A percentile compares a stretch with the other conserved stretches of the same genome.
phyloP scores from a whole-genome alignment of 805 yeast genomes.

The fission yeast (Schizosaccharomyces pombe) region DNA sequence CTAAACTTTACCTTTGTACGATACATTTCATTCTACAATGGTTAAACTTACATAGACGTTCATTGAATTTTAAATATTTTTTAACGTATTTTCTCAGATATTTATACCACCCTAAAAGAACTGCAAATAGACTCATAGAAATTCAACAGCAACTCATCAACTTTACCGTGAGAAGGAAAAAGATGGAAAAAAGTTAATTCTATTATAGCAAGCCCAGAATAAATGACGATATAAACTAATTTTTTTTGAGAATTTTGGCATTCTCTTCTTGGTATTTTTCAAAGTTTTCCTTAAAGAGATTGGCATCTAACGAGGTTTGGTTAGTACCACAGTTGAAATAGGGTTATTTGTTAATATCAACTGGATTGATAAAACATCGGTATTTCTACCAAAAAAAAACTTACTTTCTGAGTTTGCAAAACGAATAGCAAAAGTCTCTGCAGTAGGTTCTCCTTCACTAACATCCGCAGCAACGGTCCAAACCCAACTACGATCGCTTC shows the following conservation, averaged over 20 bases:
- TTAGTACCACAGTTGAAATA: conserved; percentile 16
- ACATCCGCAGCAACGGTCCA: conserved; percentile 84
- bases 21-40: no score
- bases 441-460: conserved; percentile 89
- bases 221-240: neutral
- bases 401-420: conserved; percentile 28
- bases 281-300: conserved; percentile 78
- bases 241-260: conserved; percentile 19
- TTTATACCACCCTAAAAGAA: no score
- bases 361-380: neutral
- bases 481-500: conserved; percentile 96
- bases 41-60: no score
- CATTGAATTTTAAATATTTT: no score
- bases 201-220: neutral
- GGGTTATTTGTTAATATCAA: neutral
- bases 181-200: neutral
- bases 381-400: neutral
- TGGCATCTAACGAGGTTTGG: conserved; percentile 66
- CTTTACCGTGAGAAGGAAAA: neutral
- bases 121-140: no score
- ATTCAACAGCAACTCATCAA: no score
- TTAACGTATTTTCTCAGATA: no score
- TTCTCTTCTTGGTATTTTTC: conserved; percentile 57
- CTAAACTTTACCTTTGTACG: no score
- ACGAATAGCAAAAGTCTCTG: conserved; percentile 88